These are phyloP conservation scores for Cystobasidium tubakii DNA, from an alignment of 768 basidiomycete genomes.

Conservation along the genomic window DNA sequence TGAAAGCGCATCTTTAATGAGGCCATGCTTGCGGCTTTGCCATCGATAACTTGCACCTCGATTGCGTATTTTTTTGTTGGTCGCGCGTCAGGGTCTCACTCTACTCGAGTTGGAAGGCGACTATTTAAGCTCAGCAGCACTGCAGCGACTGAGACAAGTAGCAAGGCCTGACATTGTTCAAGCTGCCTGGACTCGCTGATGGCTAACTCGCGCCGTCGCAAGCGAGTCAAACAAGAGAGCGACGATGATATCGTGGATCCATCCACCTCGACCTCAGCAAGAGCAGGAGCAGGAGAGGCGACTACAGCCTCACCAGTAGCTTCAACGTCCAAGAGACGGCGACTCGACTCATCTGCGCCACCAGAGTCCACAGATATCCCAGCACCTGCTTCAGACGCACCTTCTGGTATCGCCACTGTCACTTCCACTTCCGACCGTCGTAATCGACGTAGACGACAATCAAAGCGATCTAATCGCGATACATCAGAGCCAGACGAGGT, in stretches of 20 bases:
- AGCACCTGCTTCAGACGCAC: neutral
- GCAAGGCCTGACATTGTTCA: too few relatives aligned
- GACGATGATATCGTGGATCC: neutral
- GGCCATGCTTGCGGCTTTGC: too few relatives aligned
- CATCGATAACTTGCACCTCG: too few relatives aligned
- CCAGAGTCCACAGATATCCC: neutral
- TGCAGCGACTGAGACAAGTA: too few relatives aligned
- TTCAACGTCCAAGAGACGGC: neutral
- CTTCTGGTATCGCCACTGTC: neutral
- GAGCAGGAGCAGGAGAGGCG: neutral
- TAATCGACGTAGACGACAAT: neutral
- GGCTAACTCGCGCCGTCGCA: neutral
- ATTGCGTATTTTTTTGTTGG: too few relatives aligned
- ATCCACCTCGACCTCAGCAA: neutral
- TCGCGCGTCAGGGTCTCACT: too few relatives aligned
- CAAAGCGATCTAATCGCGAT: neutral
- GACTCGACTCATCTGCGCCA: neutral
- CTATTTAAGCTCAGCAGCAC: too few relatives aligned
- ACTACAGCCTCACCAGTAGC: neutral
- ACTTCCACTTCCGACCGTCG: neutral
- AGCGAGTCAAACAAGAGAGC: slow-evolving; percentile 19
- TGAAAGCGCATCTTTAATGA: too few relatives aligned
- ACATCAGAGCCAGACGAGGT: neutral
- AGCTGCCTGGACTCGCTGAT: neutral
- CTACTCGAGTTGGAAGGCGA: too few relatives aligned